Base-by-base conservation (phyloP, 1,284 basidiomycete genomes). In the Fistulina hepatica region DNA sequence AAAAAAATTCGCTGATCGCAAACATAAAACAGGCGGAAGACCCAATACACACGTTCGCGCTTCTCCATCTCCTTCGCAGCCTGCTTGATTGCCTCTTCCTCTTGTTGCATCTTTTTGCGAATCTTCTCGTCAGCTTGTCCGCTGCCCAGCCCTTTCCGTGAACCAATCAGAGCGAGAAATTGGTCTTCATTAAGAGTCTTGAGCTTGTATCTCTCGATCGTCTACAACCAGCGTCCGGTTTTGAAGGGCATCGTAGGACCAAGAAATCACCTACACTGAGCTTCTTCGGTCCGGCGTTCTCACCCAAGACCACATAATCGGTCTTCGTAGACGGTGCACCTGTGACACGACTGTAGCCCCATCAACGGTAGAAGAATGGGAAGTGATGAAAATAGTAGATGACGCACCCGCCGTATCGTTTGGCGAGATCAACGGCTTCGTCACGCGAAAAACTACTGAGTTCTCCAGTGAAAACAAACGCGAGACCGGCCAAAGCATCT, bases 401-500 rank as follows among this genome's bases (percentile, higher is more conserved):
- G 17, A 60, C 84, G 46, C 41, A 89, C 88, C 80, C 94, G 47
- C 91, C 90, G 54, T 81, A 93, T 5, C 92, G 84, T 59, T 97
- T 97, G 0, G 84, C 93, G 2, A 97, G 62, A 47, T 94, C 88
- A 25, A 70, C 54, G 0, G 89, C 85, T 50, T 97, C 91, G 5
- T 97, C 91, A 22, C 94, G 74, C 2, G 85, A 79, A 41, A 98
- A 76, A 40, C 82, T 85, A 32, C 72, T 74, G 33, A 98, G 63
- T 52, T 98, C 93, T 9, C 94, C 95, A 0, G 92, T 95, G 49
- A 99, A 99, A 17, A 99, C 95, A 49, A 98, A 83, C 0, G 90
- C 74, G 17, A 98, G 67, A 0, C 93, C 93, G 0, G 80, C 73
- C 2, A 98, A 68, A 54, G 86, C 91, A 50, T 93, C n/a, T n/a